A percentile compares a stretch with the other conserved stretches of the same genome.
phyloP scores from a whole-genome alignment of 192 early-diverging fungal genomes.

The Backusella tuberculispora region DNA sequence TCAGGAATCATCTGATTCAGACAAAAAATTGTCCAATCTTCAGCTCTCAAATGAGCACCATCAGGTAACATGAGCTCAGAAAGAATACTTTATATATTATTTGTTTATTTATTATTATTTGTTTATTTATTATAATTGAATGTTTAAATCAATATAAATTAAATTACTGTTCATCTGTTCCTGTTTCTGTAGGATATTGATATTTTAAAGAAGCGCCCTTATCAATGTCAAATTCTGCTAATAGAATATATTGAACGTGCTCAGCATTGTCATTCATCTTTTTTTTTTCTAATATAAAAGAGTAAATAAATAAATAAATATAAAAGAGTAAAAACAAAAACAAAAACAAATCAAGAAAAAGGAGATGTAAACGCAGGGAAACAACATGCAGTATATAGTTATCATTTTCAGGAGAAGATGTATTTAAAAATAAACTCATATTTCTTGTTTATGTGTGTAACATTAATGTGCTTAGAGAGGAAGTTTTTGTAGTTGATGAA shows the following conservation, averaged over 20 bases:
- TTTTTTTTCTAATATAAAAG: no score
- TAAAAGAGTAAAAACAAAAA: no score
- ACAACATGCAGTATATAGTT: no score
- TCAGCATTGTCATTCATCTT: not conserved
- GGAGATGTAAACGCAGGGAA: no score
- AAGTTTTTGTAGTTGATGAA: no score
- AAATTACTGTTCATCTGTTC: constrained; percentile 80
- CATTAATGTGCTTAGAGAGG: no score
- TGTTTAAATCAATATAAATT: not conserved
- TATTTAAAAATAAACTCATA: no score
- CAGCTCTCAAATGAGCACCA: constrained; percentile 89
- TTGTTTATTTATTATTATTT: not conserved
- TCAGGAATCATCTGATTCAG: constrained; percentile 74
- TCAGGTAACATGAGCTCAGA: constrained; percentile 98
- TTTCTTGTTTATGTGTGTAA: no score
- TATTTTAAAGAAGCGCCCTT: constrained; percentile 84
- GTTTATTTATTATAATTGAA: no score
- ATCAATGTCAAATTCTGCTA: constrained; percentile 97
- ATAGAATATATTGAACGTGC: constrained; percentile 83
- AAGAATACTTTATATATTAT: constrained; percentile 55
- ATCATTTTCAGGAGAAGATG: no score
- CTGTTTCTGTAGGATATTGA: constrained; percentile 85
- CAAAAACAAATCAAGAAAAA: no score
- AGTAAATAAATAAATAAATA: no score
- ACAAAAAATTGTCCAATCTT: constrained; percentile 95